Conservation (phyloP, 441 rosid species). For the Rhodomyrtus psidioides region DNA sequence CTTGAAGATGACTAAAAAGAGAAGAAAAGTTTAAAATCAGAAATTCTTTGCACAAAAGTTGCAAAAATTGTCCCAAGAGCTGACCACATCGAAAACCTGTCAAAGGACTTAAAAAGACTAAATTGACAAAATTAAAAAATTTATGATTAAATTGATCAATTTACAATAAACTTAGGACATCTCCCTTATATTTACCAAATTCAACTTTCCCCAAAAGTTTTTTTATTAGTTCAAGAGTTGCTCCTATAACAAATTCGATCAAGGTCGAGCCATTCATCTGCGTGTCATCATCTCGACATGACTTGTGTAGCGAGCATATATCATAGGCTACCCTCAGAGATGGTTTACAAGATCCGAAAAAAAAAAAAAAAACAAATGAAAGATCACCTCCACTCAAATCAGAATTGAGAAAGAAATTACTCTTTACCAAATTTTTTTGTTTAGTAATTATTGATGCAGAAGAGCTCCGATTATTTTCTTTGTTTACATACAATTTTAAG, state of each 20-base stretch:
- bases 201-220: neutral
- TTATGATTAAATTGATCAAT: too few relatives aligned
- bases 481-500: neutral
- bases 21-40: too few relatives aligned
- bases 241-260: neutral
- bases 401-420: neutral
- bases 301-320: neutral
- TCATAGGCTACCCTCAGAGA: neutral
- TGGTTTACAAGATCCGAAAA: neutral
- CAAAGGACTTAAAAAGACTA: too few relatives aligned
- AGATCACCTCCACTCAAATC: neutral
- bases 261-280: neutral
- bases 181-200: neutral
- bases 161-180: too few relatives aligned
- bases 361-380: neutral
- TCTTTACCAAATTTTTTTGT: neutral
- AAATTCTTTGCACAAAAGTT: too few relatives aligned
- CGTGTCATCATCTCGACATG: neutral
- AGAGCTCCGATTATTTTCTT: neutral
- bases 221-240: neutral
- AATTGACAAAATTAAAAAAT: too few relatives aligned
- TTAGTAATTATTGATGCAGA: neutral
- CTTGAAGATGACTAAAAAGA: too few relatives aligned
- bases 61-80: too few relatives aligned
- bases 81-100: too few relatives aligned